Evolutionary conservation across 441 rosid species (phyloP).

Genomic region (Arabidopsis lyrata): DNA sequence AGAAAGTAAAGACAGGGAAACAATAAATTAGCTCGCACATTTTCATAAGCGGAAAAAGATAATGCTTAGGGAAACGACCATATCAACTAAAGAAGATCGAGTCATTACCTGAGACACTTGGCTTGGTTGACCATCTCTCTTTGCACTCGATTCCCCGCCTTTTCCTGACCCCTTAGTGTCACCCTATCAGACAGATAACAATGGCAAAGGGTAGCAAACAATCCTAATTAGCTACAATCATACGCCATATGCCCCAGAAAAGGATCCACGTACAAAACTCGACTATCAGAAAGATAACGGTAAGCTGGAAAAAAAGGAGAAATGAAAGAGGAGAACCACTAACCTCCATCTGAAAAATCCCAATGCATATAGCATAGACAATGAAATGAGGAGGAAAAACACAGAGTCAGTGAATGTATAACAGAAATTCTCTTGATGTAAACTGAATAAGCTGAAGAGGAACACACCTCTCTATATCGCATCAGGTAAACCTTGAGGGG

Average conservation of each 20-base stretch:
- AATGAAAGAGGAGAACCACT: conserved; percentile 31
- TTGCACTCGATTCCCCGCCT: conserved; percentile 71
- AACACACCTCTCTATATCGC: conserved; percentile 84
- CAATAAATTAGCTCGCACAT: not conserved
- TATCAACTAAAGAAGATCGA: no score
- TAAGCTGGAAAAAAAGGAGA: not conserved
- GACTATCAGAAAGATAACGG: not conserved
- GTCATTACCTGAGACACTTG: conserved; percentile 61
- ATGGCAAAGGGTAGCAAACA: conserved; percentile 3
- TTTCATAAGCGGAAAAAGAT: not conserved
- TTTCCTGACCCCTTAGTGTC: conserved; percentile 82
- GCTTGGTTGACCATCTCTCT: conserved; percentile 61
- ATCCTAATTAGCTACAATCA: conserved; percentile 2
- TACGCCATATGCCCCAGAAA: conserved; percentile 16
- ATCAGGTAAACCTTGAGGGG: conserved; percentile 83
- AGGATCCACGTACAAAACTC: conserved; percentile 1
- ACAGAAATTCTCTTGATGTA: not conserved
- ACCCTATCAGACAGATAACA: conserved; percentile 50
- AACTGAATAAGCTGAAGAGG: conserved; percentile 6
- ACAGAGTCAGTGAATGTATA: conserved; percentile 41
- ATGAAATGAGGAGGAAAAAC: conserved; percentile 15
- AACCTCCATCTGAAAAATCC: conserved; percentile 86
- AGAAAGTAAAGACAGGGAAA: conserved; percentile 11
- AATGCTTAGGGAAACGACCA: not conserved
- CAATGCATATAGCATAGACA: conserved; percentile 30